These are phyloP conservation scores for Saitoella complicata DNA, from an alignment of 805 yeast genomes.

Conservation along the genomic window DNA sequence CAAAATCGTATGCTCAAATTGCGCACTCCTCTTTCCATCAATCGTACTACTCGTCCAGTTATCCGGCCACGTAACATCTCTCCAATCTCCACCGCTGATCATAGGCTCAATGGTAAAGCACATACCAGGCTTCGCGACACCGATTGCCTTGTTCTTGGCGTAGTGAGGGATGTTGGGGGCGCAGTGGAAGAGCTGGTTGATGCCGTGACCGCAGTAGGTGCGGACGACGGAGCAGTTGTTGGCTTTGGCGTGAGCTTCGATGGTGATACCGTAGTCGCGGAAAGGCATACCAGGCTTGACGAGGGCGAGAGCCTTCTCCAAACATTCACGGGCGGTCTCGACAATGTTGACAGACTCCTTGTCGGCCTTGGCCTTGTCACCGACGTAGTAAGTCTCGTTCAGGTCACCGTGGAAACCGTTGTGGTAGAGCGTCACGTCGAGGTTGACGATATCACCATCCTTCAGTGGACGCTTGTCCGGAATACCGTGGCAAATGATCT, in stretches of 20 bases:
- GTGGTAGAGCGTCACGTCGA: slow-evolving; percentile 73
- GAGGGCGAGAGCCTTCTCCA: slow-evolving; percentile 63
- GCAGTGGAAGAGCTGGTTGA: slow-evolving; percentile 71
- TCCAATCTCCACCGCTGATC: slow-evolving; percentile 72
- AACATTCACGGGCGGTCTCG: slow-evolving; percentile 77
- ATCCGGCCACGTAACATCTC: slow-evolving; percentile 88
- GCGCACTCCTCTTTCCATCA: slow-evolving; percentile 84
- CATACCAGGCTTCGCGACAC: slow-evolving; percentile 90
- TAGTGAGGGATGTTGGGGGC: slow-evolving; percentile 91
- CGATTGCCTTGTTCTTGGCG: slow-evolving; percentile 81
- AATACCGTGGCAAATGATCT: slow-evolving; percentile 91
- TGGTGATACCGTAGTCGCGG: slow-evolving; percentile 71
- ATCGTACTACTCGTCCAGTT: slow-evolving; percentile 89
- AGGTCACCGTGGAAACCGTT: slow-evolving; percentile 87
- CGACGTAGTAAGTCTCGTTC: slow-evolving; percentile 93
- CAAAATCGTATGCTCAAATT: slow-evolving; percentile 77
- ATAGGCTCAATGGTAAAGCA: slow-evolving; percentile 96
- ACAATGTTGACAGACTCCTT: slow-evolving; percentile 76
- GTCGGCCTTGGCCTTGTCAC: slow-evolving; percentile 67
- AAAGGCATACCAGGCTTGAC: slow-evolving; percentile 88
- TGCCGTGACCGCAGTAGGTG: slow-evolving; percentile 89
- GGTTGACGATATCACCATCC: slow-evolving; percentile 88
- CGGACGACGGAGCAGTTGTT: slow-evolving; percentile 76
- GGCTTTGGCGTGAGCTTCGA: slow-evolving; percentile 69
- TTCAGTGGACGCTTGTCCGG: slow-evolving; percentile 77